Percentiles rank a stretch among this genome's conserved stretches.
These are phyloP conservation scores for Alloascoidea africana DNA, from an alignment of 805 yeast genomes.

Conservation along the genomic window DNA sequence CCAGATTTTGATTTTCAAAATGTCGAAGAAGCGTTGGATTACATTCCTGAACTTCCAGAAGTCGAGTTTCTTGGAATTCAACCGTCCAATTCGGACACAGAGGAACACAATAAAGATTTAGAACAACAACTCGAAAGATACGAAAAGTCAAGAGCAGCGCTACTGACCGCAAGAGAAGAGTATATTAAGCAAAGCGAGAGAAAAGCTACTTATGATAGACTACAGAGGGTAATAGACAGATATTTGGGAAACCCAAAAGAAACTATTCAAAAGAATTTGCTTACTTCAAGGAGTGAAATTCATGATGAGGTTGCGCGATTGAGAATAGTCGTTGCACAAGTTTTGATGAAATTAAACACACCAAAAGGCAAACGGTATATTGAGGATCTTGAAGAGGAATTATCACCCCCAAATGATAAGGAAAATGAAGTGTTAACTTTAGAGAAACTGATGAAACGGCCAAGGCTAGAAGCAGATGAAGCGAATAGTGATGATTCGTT, in stretches of 20 bases:
- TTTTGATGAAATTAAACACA: neutral
- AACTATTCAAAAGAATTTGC: neutral
- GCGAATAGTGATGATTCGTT: too few species aligned
- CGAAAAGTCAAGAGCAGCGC: neutral
- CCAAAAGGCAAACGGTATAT: neutral
- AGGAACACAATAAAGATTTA: neutral
- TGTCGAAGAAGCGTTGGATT: neutral
- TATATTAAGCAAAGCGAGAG: neutral
- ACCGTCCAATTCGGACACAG: neutral
- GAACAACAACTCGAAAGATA: neutral
- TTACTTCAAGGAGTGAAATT: neutral
- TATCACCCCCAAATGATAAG: too few species aligned
- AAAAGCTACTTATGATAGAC: neutral
- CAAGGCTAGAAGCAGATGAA: too few species aligned
- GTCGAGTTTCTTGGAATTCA: too few species aligned
- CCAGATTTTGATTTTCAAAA: neutral
- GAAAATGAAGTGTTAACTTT: too few species aligned
- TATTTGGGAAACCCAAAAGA: neutral
- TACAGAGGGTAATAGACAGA: neutral
- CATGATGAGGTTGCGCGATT: neutral
- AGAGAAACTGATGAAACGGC: too few species aligned
- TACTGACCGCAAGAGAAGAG: neutral
- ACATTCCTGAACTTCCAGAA: neutral
- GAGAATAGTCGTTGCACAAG: neutral
- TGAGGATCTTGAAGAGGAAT: neutral